These are phyloP conservation scores for Aspergillus bombycis DNA, from an alignment of 2,329 filamentous ascomycete genomes.

Conservation along the genomic window DNA sequence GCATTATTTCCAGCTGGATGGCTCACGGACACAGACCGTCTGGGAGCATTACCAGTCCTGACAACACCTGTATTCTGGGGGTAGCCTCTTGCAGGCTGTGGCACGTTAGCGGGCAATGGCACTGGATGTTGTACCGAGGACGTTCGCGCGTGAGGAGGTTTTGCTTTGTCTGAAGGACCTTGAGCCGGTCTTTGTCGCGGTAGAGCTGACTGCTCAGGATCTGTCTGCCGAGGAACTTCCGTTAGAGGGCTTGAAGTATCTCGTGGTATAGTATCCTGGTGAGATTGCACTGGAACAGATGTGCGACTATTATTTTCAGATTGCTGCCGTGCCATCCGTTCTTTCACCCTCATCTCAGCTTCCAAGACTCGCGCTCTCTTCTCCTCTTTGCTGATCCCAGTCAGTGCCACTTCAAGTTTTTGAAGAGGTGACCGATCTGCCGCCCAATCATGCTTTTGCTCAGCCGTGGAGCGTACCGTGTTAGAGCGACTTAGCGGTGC, in stretches of 20 bases:
- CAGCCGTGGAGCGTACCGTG: constrained; percentile 32
- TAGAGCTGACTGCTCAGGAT: not conserved
- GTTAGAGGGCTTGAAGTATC: not conserved
- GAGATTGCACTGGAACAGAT: not conserved
- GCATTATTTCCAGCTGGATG: constrained; percentile 15
- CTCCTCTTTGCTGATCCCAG: constrained; percentile 94
- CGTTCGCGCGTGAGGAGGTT: constrained; percentile 18
- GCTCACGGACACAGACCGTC: constrained; percentile 31
- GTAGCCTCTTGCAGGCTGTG: constrained; percentile 24
- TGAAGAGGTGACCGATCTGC: constrained; percentile 88
- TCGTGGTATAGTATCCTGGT: not conserved
- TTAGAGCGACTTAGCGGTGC: constrained; percentile 36
- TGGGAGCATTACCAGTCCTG: constrained; percentile 26
- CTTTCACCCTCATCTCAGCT: constrained; percentile 73
- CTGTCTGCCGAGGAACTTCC: constrained; percentile 11
- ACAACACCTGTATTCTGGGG: not conserved
- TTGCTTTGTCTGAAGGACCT: constrained; percentile 8
- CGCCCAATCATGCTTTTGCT: constrained; percentile 60
- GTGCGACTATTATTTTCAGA: constrained; percentile 11
- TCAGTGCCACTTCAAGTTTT: constrained; percentile 86
- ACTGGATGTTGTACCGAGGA: constrained; percentile 25
- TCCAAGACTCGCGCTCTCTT: constrained; percentile 83
- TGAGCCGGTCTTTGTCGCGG: constrained; percentile 12
- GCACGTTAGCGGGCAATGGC: constrained; percentile 21
- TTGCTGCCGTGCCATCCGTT: constrained; percentile 47